Base-by-base conservation (phyloP, 2,329 filamentous ascomycete species). In the Xylaria sp. region DNA sequence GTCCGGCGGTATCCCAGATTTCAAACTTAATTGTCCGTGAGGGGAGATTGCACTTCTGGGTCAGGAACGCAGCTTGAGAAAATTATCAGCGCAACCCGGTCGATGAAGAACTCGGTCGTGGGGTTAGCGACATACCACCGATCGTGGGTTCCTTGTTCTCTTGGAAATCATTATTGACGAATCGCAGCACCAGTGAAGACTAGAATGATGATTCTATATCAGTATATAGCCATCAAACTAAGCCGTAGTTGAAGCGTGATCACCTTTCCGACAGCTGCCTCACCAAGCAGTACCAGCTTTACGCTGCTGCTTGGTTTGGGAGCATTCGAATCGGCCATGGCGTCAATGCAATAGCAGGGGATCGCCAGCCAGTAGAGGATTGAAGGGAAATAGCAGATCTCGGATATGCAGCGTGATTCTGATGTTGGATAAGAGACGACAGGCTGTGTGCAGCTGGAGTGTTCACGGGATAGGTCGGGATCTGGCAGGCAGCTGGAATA, bases 71-170 rank as follows among this genome's bases (percentile, higher is more conserved):
- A 74, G 95, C 95, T 97, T 70, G 65, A 19, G 19, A 25, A n/a
- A 23, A 31, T 48, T 47, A 55, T 64, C 52, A 57, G 51, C 60
- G 60, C 38, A 63, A 60, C 48, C 17, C 19, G 48, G 23, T 53
- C 37, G 48, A 54, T 44, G 58, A 53, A 29, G 61, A 37, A 40
- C 23, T 35, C 52, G 49, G 54, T 54, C 15, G 41, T 19, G 23
- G 57, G 31, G 52, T 19, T 25, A 78, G 33, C 21, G 38, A 54
- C 85, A 68, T 85, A 96, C 93, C 93, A 84, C 95, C 95, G 80
- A 99, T 99, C 68, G 95, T 99, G 65, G 95, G 95, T 78, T 99
- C 95, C 84, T 98, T 98, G 81, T 98, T 98, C 81, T 98, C 95
- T 83, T 99, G 95, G 74, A 99, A 99, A 80, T 98, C 94, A 81